Evolutionary conservation across 768 basidiomycete genomes (phyloP), one percentile per base, ranked within the genome.

Genomic region (Macrolepiota fuliginosa): DNA sequence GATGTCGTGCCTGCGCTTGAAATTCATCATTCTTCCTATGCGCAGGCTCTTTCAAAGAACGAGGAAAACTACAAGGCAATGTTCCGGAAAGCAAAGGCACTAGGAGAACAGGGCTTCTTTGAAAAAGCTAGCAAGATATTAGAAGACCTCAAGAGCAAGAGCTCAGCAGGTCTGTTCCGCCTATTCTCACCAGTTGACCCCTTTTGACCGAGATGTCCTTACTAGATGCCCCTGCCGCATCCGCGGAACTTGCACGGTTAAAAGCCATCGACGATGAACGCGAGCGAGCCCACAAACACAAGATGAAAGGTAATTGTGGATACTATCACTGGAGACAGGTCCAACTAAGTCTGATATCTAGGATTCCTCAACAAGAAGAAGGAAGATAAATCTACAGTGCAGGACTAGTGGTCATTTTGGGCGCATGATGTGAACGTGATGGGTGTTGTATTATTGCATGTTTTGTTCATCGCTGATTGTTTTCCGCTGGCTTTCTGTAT

Each of bases 21-120:
- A 12, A 7, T 35, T 62, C 24, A 56, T 39, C 50, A 27, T 35
- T 24, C 32, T 53, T 57, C 27, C 27, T 9, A 36, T 24, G 19
- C 37, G 4, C 60, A 93, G 91, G 90, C 89, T 12, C 78, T 94
- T 7, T 78, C 80, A 35, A 90, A 88, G 73, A 92, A 93, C 70
- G 82, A 84, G 45, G 76, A 83, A 64, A 93, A 94, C 69, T 84
- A 80, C 71, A 94, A 94, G 69, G 92, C 89, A 0, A 77, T 87
- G 72, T 92, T 89, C 74, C 81, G 92, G 36, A 94, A 93, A 71
- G 91, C 82, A 19, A 92, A 91, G 71, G 91, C 89, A 0, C 73
- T 89, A 11, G 88, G 87, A 27, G 90, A 93, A 68, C 81, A 81
- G 63, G 92, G 92, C 1, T 91, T 78, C 68, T 87, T 85, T 63